These are phyloP conservation scores for Deuterostichococcus epilithicus DNA, from an alignment of 139 green algal species.

Conservation along the genomic window DNA sequence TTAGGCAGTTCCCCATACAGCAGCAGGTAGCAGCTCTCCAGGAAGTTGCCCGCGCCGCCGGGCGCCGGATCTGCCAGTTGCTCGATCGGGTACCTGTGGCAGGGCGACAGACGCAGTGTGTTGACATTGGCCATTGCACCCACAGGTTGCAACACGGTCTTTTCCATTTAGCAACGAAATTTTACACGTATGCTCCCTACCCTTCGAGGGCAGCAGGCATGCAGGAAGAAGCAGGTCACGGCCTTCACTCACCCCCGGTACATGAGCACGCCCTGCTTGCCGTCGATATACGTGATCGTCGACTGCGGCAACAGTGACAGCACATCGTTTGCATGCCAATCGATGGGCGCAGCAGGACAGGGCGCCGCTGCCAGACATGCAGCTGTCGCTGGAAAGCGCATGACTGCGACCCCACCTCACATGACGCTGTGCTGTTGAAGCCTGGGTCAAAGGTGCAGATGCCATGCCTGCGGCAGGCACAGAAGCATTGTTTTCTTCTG, in stretches of 20 bases:
- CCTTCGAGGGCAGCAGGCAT: too few relatives aligned
- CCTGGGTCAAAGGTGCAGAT: slow-evolving; percentile 77
- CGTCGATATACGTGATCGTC: slow-evolving; percentile 73
- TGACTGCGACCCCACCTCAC: background rate
- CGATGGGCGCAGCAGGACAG: background rate
- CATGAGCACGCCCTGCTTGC: slow-evolving; percentile 55
- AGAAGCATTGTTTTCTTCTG: background rate
- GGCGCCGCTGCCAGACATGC: background rate
- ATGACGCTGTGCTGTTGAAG: slow-evolving; percentile 53
- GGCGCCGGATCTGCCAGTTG: slow-evolving; percentile 42
- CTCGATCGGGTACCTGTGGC: slow-evolving; percentile 51
- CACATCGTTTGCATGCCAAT: background rate
- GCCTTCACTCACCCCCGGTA: slow-evolving; percentile 56
- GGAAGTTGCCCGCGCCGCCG: slow-evolving; percentile 41
- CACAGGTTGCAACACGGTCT: too few relatives aligned
- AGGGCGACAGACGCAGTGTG: background rate
- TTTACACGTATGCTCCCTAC: too few relatives aligned
- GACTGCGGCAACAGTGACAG: slow-evolving; percentile 46
- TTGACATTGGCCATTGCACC: too few relatives aligned
- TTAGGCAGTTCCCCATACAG: slow-evolving; percentile 64
- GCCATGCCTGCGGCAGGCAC: slow-evolving; percentile 32
- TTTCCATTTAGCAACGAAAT: too few relatives aligned
- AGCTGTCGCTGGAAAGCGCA: background rate
- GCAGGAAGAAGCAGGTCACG: background rate
- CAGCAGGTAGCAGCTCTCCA: slow-evolving; percentile 56